A percentile compares a stretch with the other conserved stretches of the same genome.
These are phyloP conservation scores for Tylopilus orsonianus DNA, from an alignment of 1,284 basidiomycete species.

Conservation along the genomic window DNA sequence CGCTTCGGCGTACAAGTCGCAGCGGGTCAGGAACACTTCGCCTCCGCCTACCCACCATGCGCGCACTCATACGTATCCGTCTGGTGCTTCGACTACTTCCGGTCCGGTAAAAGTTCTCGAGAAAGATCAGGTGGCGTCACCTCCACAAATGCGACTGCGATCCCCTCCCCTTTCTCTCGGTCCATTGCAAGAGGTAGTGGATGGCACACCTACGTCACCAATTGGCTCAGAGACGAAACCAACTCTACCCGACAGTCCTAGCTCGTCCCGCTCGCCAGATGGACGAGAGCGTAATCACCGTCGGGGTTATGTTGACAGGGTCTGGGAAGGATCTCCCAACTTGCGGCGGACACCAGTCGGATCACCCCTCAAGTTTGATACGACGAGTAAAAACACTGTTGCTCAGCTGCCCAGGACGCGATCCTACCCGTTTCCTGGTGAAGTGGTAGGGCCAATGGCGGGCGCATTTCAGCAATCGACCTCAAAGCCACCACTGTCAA, in stretches of 20 bases:
- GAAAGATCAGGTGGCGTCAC: neutral
- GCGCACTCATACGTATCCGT: slow-evolving; percentile 42
- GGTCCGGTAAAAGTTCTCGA: slow-evolving; percentile 2
- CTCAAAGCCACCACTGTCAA: slow-evolving; percentile 19
- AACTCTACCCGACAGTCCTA: slow-evolving; percentile 29
- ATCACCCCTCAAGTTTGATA: slow-evolving; percentile 33
- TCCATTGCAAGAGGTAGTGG: slow-evolving; percentile 41
- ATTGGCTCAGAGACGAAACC: slow-evolving; percentile 10
- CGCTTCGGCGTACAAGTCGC: slow-evolving; percentile 46
- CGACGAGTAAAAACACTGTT: neutral
- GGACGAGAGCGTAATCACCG: slow-evolving; percentile 42
- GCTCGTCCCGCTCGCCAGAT: slow-evolving; percentile 24
- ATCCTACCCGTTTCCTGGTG: slow-evolving; percentile 40
- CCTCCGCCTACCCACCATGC: slow-evolving; percentile 29
- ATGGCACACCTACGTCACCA: slow-evolving; percentile 8
- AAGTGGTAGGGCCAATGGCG: slow-evolving; percentile 7
- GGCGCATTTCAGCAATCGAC: neutral
- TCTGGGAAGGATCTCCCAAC: slow-evolving; percentile 20
- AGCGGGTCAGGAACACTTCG: slow-evolving; percentile 36
- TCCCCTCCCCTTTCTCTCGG: slow-evolving; percentile 28
- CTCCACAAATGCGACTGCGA: slow-evolving; percentile 2
- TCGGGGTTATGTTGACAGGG: slow-evolving; percentile 46
- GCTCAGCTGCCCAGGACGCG: slow-evolving; percentile 28
- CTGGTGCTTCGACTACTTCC: slow-evolving; percentile 22
- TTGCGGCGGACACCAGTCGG: slow-evolving; percentile 45